Base-by-base conservation (phyloP, 176 grass and related monocot genomes). In the Zoysia japonica region DNA sequence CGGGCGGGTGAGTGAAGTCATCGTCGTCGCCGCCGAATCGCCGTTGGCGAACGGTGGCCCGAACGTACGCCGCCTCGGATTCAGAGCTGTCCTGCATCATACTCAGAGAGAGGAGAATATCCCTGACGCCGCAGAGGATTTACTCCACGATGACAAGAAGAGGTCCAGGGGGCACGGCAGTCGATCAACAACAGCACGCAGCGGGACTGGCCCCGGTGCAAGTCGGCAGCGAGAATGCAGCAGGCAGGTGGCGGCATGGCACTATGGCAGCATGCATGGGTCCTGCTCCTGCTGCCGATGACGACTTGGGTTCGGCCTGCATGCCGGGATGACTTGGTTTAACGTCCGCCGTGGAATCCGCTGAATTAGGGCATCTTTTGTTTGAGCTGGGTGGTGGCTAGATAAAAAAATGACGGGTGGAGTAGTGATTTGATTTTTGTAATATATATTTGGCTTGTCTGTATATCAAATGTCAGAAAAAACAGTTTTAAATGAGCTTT, bases 81-180 rank as follows among this genome's bases (percentile, higher is more conserved):
- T 79, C 67, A 78, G 75, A 42, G 67, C 67, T 28, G 55, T 74
- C 75, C 42, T 16, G 48, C 9, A 7, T 17, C 17, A 55, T 17
- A 9, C 17, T 8, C 44, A 45, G 44, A 45, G 44, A 6, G 7
- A 9, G 9, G 59, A 36, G 75, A 78, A 85, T 85, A 78, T 47
- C 67, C 47, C 75, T 85, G 67, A 46, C 75, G 67, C 67, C n/a
- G 40, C 20, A 47, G 67, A 17, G 79, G 63, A 71, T 71, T 84
- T 72, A 77, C 15, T 41, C 81, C 42, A 60, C 54, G 47, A 42
- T n/a, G 45, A 44, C 49, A 72, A 38, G 39, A 11, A 11, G 14
- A 35, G 2, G n/a, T 44, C 52, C 20, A 35, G 19, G 7, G 20
- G 11, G 44, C 44, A 49, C 74, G 60, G 59, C 75, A 64, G 45